A percentile compares a stretch with the other conserved stretches of the same genome.
Conservation (phyloP, 2,329 filamentous ascomycete species). For the Phialemoniopsis sp. region DNA sequence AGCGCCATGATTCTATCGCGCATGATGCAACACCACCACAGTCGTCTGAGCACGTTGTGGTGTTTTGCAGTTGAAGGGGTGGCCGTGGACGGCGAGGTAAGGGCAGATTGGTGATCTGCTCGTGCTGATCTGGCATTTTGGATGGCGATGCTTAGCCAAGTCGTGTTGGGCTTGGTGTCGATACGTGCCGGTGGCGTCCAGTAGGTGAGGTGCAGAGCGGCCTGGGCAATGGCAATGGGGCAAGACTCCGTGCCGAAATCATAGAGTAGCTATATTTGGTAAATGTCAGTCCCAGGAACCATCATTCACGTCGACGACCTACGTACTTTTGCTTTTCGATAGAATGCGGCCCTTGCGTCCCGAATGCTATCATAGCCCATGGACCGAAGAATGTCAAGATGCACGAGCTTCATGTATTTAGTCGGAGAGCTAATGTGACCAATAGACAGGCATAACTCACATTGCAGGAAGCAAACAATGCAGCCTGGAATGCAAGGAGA, state of each 20-base stretch:
- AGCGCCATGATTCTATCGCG: too few relatives aligned
- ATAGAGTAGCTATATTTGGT: constrained; percentile 27
- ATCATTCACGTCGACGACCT: too few relatives aligned
- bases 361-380: constrained; percentile 10
- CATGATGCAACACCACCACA: too few relatives aligned
- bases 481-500: constrained; percentile 39
- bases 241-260: constrained; percentile 40
- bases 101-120: constrained; percentile 11
- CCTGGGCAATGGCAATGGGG: constrained; percentile 32
- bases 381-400: constrained; percentile 6
- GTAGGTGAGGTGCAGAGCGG: constrained; percentile 36
- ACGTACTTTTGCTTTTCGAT: constrained; percentile 15
- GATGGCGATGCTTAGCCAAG: constrained; percentile 12
- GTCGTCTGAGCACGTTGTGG: constrained; percentile 2
- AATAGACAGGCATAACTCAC: constrained; percentile 15
- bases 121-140: constrained; percentile 12
- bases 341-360: constrained; percentile 7
- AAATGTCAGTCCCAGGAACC: too few relatives aligned
- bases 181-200: constrained; percentile 32
- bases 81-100: not conserved
- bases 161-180: constrained; percentile 20
- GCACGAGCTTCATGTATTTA: constrained; percentile 14
- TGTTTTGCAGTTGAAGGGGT: not conserved
- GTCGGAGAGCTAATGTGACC: not conserved
- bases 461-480: constrained; percentile 39